Evolutionary conservation across 345 rosid genomes (phyloP).

Genomic region (Camelina sativa): DNA sequence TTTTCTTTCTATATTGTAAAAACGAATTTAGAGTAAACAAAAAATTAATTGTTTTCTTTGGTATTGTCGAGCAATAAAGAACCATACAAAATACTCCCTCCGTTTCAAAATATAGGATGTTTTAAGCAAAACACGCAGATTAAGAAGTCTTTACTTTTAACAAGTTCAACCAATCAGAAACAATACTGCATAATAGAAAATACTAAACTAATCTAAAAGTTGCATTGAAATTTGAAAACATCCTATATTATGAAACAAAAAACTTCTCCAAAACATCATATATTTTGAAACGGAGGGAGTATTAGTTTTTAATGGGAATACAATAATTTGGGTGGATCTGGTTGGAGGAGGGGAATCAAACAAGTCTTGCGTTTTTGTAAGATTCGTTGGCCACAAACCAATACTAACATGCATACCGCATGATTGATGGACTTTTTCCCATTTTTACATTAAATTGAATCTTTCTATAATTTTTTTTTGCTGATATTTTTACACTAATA

Average conservation of each 20-base stretch:
- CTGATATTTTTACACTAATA: not conserved
- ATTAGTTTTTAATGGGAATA: not conserved
- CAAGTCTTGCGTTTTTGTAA: slow-evolving; percentile 37
- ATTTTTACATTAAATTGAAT: slow-evolving; percentile 16
- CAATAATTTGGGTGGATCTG: slow-evolving; percentile 41
- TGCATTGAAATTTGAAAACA: too few species aligned
- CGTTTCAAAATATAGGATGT: too few species aligned
- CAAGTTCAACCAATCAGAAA: too few species aligned
- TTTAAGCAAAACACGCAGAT: too few species aligned
- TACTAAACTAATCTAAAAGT: too few species aligned
- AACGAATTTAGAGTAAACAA: not conserved
- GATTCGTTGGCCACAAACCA: slow-evolving; percentile 44
- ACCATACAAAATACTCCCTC: not conserved
- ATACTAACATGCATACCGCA: slow-evolving; percentile 42
- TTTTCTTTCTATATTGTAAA: too few species aligned
- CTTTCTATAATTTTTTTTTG: slow-evolving; percentile 1
- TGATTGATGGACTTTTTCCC: slow-evolving; percentile 42
- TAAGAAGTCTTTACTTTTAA: too few species aligned
- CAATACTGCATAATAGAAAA: too few species aligned
- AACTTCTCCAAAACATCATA: too few species aligned
- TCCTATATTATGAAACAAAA: too few species aligned
- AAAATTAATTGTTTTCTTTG: not conserved
- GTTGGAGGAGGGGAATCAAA: slow-evolving; percentile 38
- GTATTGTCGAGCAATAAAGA: not conserved
- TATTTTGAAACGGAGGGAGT: too few species aligned